A percentile compares a stretch with the other conserved stretches of the same genome.
Conservation (phyloP, 148 eudicot species). For the Vaccinium macrocarpon region DNA sequence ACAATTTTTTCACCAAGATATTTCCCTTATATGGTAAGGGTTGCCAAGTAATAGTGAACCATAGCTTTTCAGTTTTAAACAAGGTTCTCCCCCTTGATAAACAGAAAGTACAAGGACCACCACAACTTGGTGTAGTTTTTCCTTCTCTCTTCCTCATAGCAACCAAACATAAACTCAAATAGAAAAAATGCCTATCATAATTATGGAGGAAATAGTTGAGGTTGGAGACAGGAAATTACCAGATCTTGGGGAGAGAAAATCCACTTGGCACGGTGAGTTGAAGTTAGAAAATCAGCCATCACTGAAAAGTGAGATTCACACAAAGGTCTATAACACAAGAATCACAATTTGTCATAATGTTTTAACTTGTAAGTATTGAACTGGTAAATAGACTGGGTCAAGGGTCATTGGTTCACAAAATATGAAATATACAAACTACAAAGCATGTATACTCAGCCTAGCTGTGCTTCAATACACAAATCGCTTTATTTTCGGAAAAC, state of each 20-base stretch:
- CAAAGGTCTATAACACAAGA: background rate
- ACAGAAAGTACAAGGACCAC: conserved; percentile 4
- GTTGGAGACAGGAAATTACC: conserved; percentile 25
- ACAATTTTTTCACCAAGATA: background rate
- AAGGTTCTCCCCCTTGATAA: background rate
- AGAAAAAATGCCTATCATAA: background rate
- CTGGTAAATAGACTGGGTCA: background rate
- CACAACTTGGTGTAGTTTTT: background rate
- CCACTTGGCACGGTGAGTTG: conserved; percentile 92
- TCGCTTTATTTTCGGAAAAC: too few relatives aligned
- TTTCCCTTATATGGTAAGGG: background rate
- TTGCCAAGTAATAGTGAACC: background rate
- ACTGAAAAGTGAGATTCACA: background rate
- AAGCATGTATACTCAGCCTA: too few relatives aligned
- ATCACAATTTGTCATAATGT: background rate
- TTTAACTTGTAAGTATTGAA: background rate
- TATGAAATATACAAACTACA: too few relatives aligned
- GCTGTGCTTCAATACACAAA: too few relatives aligned
- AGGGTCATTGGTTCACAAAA: background rate
- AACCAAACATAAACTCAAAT: background rate
- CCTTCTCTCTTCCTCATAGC: background rate
- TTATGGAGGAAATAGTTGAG: background rate
- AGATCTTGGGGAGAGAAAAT: conserved; percentile 76
- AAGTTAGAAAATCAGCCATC: conserved; percentile 87
- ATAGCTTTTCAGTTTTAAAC: background rate